Base-by-base conservation (phyloP, 352 stramenopile genomes). In the Saprolegnia diclina region DNA sequence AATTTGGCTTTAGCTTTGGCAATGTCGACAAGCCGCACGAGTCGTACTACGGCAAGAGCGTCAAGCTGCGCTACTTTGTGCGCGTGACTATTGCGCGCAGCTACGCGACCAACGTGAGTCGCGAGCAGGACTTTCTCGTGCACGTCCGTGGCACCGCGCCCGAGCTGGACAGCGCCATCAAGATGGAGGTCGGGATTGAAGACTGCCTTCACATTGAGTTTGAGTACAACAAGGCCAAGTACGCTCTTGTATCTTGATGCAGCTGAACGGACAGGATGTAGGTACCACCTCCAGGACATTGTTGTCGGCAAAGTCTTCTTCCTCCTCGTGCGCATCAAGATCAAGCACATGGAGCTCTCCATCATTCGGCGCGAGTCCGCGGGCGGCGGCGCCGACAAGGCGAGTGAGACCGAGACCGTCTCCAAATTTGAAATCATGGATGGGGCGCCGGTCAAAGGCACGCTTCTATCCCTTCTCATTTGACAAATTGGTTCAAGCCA, bases 371-470 rank as follows among this genome's bases (percentile, higher is more conserved):
- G 96, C 42, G 96, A 99, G 74, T 92, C 92, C 21, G 89, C 95
- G 48, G 93, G 94, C 10, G 46, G 74, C 13, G 84, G 82, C 0
- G 69, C 76, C 1, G 90, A 96, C 40, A 81, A 85, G 69, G 82
- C 96, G 65, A 98, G 88, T 26, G 97, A 99, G 71, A 98, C 87
- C 46, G 96, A 99, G 73, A 99, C 94, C 4, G 74, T 99, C 45
- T 89, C 94, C 7, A 99, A 98, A 74, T 99, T 97, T 77, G 97
- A 99, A 78, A 97, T 99, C 77, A 99, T 99, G 97, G 97, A 99
- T 75, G 97, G 97, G 54, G 94, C 94, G 32, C 97, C 97, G 0
- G 88, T 99, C 42, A 98, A 98, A 62, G 94, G 85, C 46, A 66
- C 14, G 29, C 29, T 5, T 2, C 29, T n/a, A 35, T 35, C 2